phyloP scores from a whole-genome alignment of 2,329 filamentous ascomycete genomes.

The Fusarium beomiforme region DNA sequence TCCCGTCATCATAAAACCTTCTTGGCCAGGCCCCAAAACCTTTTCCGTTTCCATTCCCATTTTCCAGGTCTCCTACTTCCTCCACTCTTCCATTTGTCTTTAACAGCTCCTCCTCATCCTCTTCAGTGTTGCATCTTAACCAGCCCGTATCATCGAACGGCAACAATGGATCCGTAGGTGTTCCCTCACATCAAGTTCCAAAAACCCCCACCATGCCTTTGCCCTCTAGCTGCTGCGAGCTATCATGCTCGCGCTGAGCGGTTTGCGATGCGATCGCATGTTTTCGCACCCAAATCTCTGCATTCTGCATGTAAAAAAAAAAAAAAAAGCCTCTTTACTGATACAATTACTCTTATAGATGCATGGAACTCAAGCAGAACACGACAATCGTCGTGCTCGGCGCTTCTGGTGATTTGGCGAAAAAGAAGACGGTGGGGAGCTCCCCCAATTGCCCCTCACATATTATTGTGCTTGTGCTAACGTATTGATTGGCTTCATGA shows the following conservation, averaged over 20 bases:
- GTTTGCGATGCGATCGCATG: slow-evolving; percentile 26
- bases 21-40: slow-evolving; percentile 29
- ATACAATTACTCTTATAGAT: slow-evolving; percentile 46
- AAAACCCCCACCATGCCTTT: slow-evolving; percentile 38
- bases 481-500: slow-evolving; percentile 27
- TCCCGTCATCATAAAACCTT: slow-evolving; percentile 46
- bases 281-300: neutral
- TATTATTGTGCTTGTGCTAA: slow-evolving; percentile 31
- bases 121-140: slow-evolving; percentile 8
- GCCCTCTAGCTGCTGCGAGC: slow-evolving; percentile 18
- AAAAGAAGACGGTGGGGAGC: slow-evolving; percentile 94
- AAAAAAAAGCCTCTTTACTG: slow-evolving; percentile 20
- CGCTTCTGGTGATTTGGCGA: slow-evolving; percentile 95
- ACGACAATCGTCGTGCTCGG: slow-evolving; percentile 96
- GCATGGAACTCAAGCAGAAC: slow-evolving; percentile 97
- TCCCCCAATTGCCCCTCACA: slow-evolving; percentile 22
- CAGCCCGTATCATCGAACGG: slow-evolving; percentile 26
- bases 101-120: neutral
- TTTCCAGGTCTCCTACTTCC: slow-evolving; percentile 28
- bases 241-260: slow-evolving; percentile 31
- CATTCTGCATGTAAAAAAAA: slow-evolving; percentile 7
- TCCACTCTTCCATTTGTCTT: slow-evolving; percentile 19
- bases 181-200: slow-evolving; percentile 30
- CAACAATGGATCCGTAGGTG: slow-evolving; percentile 43
- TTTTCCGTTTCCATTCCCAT: slow-evolving; percentile 22